Base-by-base conservation (phyloP, 1,284 basidiomycete genomes). In the Melampsora allii-populina region DNA sequence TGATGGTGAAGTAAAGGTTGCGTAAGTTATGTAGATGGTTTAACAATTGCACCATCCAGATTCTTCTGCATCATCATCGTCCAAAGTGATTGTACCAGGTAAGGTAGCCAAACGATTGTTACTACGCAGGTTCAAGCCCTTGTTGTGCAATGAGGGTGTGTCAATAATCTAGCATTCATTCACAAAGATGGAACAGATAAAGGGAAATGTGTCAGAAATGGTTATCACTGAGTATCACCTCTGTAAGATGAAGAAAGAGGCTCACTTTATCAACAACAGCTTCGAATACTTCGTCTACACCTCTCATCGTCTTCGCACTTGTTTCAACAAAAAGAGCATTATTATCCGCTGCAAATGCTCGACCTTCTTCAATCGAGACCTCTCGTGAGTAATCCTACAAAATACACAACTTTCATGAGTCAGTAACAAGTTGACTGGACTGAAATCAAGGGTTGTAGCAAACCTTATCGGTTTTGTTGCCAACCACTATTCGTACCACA, bases 381-480 rank as follows among this genome's bases (percentile, higher is more conserved):
- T 93, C 89, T 1, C 95, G 87, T 5, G 91, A 92, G 81, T 89
- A 90, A 80, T 95, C 94, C 91, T 93, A 78, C 21, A 42, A 1
- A 6, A 42, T 17, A 2, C 24, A 60, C 19, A 21, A 24, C 27
- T 24, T 48, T 61, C 6, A 19, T 42, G 2, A 19, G 3, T 14
- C 7, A 27, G 31, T 5, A 21, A 27, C 21, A 71, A 56, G 56
- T 79, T 5, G 19, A 56, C 6, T 56, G 4, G 3, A 27, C 24
- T 21, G n/a, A n/a, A 56, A 56, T 17, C 9, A 27, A 27, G 50
- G 7, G 19, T 56, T 21, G 50, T 2, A 53, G 7, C 83, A 71
- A 67, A 89, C 91, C 86, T 94, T 94, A 84, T 98, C 95, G 4
- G 95, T 85, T 83, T 98, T 98, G 84, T 98, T 98, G 7, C 86